Conservation (phyloP, 148 eudicot genomes). For the Talinum fruticosum region DNA sequence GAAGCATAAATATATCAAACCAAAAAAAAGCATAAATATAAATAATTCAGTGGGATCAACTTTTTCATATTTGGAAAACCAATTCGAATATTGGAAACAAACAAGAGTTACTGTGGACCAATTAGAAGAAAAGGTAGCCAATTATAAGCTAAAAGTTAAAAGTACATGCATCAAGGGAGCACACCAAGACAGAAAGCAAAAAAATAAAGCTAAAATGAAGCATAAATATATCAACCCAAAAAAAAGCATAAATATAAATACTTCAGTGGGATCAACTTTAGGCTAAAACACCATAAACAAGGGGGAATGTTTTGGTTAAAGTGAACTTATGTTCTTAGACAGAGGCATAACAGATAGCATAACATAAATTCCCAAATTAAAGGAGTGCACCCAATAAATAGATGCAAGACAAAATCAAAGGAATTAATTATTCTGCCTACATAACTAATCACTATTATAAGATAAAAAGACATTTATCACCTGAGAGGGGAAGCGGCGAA, state of each 20-base stretch:
- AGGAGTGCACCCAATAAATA: background rate
- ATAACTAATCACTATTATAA: background rate
- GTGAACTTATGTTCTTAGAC: too few species aligned
- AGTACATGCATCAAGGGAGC: background rate
- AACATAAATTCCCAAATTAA: too few species aligned
- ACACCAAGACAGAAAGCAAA: background rate
- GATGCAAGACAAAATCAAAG: background rate
- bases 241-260: background rate
- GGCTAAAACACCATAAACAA: too few species aligned
- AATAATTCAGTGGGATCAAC: too few species aligned
- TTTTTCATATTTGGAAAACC: background rate
- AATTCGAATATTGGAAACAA: background rate
- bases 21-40: too few species aligned
- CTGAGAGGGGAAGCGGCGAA: conserved; percentile 91
- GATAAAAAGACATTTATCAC: conserved; percentile 28
- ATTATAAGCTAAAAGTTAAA: too few species aligned
- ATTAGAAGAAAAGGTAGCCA: background rate
- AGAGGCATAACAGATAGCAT: too few species aligned
- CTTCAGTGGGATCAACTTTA: background rate
- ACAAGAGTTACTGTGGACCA: too few species aligned
- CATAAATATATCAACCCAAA: too few species aligned
- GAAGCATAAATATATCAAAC: too few species aligned
- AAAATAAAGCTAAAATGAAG: background rate
- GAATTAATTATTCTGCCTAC: background rate
- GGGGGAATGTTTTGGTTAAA: too few species aligned